phyloP scores from a whole-genome alignment of 116 monocot species.

The Phalaenopsis hybrid region DNA sequence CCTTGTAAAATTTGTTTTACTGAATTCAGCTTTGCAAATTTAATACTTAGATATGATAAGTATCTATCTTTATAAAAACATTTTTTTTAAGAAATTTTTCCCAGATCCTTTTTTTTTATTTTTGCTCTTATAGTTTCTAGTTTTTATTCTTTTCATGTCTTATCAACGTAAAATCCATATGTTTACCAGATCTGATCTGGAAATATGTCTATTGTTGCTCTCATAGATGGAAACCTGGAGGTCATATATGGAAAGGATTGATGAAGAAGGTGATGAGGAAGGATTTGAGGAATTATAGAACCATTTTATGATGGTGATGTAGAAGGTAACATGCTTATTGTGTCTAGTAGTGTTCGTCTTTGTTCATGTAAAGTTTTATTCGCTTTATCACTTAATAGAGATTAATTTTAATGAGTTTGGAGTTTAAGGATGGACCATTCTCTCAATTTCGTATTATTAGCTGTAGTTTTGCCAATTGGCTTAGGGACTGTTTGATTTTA shows the following conservation, averaged over 20 bases:
- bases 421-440: background rate
- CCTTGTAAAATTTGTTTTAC: no score
- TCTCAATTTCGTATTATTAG: background rate
- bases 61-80: no score
- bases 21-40: no score
- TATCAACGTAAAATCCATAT: background rate
- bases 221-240: conserved; percentile 59
- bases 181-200: background rate
- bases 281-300: conserved; percentile 29
- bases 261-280: conserved; percentile 41
- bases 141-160: background rate
- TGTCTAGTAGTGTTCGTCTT: background rate
- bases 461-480: background rate
- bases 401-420: background rate
- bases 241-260: conserved; percentile 27
- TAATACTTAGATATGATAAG: no score
- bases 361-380: background rate
- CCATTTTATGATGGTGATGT: background rate
- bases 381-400: background rate
- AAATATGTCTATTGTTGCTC: background rate
- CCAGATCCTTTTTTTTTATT: background rate
- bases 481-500: no score
- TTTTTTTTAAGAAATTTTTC: background rate
- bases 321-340: background rate
- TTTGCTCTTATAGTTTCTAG: background rate